Conservation (phyloP, 2,329 filamentous ascomycete species). For the Moelleriella libera region DNA sequence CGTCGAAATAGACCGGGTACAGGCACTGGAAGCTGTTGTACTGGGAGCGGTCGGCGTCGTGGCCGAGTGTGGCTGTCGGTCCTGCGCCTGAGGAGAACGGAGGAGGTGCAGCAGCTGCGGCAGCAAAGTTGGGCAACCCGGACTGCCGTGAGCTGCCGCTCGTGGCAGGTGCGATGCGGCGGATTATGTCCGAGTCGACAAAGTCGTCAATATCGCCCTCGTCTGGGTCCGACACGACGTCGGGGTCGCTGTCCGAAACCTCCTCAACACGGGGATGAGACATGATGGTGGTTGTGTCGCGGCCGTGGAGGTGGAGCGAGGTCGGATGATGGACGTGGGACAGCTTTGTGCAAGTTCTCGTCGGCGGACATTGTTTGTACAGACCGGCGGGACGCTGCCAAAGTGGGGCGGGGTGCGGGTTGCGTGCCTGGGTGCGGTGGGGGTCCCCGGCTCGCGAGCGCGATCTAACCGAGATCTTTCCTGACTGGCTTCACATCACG, state of each 20-base stretch:
- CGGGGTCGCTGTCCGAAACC: constrained; percentile 66
- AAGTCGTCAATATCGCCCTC: constrained; percentile 69
- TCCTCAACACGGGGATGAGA: constrained; percentile 86
- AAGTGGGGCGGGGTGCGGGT: too few species aligned
- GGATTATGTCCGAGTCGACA: constrained; percentile 41
- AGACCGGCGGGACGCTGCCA: too few species aligned
- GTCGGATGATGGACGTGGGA: neutral
- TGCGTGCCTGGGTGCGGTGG: too few species aligned
- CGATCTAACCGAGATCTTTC: too few species aligned
- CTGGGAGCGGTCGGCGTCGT: constrained; percentile 32
- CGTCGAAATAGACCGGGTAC: constrained; percentile 94
- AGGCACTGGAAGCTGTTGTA: constrained; percentile 76
- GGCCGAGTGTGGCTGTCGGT: neutral
- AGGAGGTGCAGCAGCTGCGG: too few species aligned
- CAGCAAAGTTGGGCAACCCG: too few species aligned
- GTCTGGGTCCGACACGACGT: constrained; percentile 58
- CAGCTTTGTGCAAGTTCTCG: too few species aligned
- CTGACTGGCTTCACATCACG: too few species aligned
- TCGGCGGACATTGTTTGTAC: too few species aligned
- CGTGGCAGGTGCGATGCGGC: constrained; percentile 16
- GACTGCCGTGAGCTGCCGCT: too few species aligned
- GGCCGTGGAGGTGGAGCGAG: constrained; percentile 6
- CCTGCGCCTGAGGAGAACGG: too few species aligned
- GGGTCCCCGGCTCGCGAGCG: too few species aligned
- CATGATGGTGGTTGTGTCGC: constrained; percentile 32